phyloP scores from a whole-genome alignment of 73 alveolate species.

The Uronychia binucleata region DNA sequence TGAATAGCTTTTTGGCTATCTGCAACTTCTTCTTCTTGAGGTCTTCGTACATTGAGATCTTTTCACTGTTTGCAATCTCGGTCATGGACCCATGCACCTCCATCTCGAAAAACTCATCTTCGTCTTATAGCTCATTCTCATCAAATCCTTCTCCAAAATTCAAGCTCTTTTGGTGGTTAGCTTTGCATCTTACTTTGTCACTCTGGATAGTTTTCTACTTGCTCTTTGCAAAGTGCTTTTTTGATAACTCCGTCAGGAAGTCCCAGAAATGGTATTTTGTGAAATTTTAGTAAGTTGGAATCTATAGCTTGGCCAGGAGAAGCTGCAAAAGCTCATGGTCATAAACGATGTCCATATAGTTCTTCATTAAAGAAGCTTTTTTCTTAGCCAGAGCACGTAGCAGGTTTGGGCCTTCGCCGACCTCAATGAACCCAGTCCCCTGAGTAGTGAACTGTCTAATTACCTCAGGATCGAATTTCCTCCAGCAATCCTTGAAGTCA shows the following conservation, averaged over 20 bases:
- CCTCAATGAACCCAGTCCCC: not conserved
- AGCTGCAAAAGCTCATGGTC: not conserved
- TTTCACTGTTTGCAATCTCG: not conserved
- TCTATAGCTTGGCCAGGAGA: not conserved
- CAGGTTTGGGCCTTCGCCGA: not conserved
- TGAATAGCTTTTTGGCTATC: not conserved
- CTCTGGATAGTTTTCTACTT: not conserved
- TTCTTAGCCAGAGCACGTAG: not conserved
- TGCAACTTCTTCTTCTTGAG: not conserved
- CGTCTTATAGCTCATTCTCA: not conserved
- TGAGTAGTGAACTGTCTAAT: not conserved
- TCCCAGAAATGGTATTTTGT: not conserved
- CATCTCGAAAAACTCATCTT: not conserved
- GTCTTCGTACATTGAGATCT: not conserved
- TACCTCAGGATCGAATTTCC: constrained; percentile 42
- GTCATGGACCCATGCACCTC: not conserved
- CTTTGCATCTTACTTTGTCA: not conserved
- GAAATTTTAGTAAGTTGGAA: not conserved
- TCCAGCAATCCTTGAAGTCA: constrained; percentile 27
- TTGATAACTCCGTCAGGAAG: not conserved
- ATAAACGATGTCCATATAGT: not conserved
- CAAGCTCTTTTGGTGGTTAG: not conserved
- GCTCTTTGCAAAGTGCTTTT: not conserved
- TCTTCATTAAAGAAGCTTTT: not conserved
- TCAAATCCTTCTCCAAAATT: not conserved